A percentile compares a stretch with the other conserved stretches of the same genome.
Evolutionary conservation across 768 basidiomycete genomes (phyloP).

Genomic region (Daedalea quercina): DNA sequence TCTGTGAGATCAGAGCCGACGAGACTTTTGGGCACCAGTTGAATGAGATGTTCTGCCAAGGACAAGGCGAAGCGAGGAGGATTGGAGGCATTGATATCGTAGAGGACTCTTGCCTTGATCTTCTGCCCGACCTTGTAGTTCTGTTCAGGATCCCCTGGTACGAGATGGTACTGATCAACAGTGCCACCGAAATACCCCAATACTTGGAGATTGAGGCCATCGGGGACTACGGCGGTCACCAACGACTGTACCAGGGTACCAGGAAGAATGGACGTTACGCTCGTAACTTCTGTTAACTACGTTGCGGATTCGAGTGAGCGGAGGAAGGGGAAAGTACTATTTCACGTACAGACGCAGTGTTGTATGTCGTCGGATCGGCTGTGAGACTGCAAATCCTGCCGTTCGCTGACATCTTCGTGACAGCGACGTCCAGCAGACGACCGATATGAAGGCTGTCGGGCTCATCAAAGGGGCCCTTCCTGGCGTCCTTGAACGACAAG

Average conservation of each 20-base stretch:
- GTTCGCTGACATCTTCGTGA: conserved; percentile 65
- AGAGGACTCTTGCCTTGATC: conserved; percentile 80
- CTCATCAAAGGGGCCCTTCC: conserved; percentile 29
- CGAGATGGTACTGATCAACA: conserved; percentile 75
- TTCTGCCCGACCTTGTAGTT: conserved; percentile 61
- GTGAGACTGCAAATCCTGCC: conserved; percentile 73
- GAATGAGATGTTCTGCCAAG: conserved; percentile 63
- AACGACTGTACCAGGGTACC: conserved; percentile 77
- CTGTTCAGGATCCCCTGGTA: conserved; percentile 32
- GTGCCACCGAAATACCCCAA: conserved; percentile 92
- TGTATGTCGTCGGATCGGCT: conserved; percentile 41
- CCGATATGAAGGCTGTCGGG: conserved; percentile 48
- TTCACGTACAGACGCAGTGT: conserved; percentile 47
- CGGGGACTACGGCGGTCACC: conserved; percentile 66
- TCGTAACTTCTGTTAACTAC: conserved; percentile 72
- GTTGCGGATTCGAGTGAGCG: not conserved
- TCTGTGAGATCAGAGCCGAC: conserved; percentile 33
- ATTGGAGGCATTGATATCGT: conserved; percentile 58
- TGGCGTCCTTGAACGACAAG: conserved; percentile 68
- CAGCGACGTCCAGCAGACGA: conserved; percentile 57
- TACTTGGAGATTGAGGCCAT: conserved; percentile 82
- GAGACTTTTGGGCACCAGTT: conserved; percentile 35
- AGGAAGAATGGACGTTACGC: conserved; percentile 78
- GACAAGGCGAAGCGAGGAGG: conserved; percentile 85
- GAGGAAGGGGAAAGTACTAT: not conserved